Percentiles rank a stretch among this genome's conserved stretches.
Conservation (phyloP, 345 rosid genomes). For the Noccaea bulbosa region DNA sequence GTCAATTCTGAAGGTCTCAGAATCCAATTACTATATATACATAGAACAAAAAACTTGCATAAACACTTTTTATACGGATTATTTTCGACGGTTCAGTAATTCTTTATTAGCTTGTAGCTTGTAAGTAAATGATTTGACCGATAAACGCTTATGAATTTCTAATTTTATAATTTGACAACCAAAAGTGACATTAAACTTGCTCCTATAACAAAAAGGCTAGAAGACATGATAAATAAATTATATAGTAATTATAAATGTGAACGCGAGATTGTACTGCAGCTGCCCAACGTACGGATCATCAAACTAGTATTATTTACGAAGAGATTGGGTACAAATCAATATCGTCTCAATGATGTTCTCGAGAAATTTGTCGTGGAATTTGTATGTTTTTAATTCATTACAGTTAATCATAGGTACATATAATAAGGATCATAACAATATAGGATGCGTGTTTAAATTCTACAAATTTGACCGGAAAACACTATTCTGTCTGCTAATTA, state of each 20-base stretch:
- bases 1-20: neutral
- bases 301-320: conserved; percentile 18
- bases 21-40: no score
- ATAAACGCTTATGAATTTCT: no score
- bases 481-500: conserved; percentile 33
- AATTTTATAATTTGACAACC: no score
- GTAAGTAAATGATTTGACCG: no score
- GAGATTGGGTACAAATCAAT: conserved; percentile 20
- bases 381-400: conserved; percentile 12
- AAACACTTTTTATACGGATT: no score
- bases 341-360: conserved; percentile 17
- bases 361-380: conserved; percentile 35
- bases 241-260: neutral
- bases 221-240: neutral
- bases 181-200: no score
- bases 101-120: no score
- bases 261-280: neutral
- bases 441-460: conserved; percentile 32
- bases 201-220: neutral
- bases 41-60: no score
- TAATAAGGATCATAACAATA: conserved; percentile 9
- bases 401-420: conserved; percentile 29
- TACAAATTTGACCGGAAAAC: conserved; percentile 29
- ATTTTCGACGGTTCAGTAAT: no score
- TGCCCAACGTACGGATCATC: conserved; percentile 30